Evolutionary conservation across 73 alveolate species (phyloP), one percentile per base, ranked within the genome.

Genomic region (Paramecium pentaurelia): DNA sequence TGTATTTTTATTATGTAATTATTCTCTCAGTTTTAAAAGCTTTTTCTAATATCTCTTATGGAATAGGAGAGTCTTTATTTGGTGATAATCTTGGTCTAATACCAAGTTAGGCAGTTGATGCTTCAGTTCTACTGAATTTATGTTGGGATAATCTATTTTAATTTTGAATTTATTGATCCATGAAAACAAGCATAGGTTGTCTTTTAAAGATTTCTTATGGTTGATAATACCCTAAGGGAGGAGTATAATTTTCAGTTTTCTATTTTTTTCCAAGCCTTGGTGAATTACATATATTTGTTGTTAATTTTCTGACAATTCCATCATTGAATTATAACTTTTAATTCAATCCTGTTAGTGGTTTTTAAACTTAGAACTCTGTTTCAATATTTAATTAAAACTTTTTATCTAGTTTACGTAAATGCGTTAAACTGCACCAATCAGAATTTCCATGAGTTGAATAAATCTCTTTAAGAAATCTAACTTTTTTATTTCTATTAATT

Each of bases 41-140:
- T 28, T 28, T 64, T 51, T 64, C 49, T n/a, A 64, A 32, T 8
- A 64, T 64, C 12, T 64, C 84, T 64, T 28, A 34, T 12, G 84
- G 51, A 64, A 64, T 7, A 2, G 84, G 84, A 32, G 84, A 64
- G 30, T 14, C 49, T 28, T 64, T 64, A 64, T 64, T 64, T 64
- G 84, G 84, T 12, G 84, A 64, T 8, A 25, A n/a, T 28, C 28
- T 64, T 34, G 14, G 47, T 28, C 84, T 64, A 28, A 64, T 12
- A 12, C 47, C 51, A 64, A 42, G 84, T 28, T 28, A 28, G 6
- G 84, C 84, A 32, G 84, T 64, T 16, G 47, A 64, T 64, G 84
- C 84, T 64, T 64, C 51, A 32, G 84, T 64, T 34, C 84, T 64
- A 64, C 84, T 64, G 84, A 34, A 64, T 34, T 64, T 64, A 34